phyloP scores from a whole-genome alignment of 371 early-diverging fungal species.

The Circinella umbellata region DNA sequence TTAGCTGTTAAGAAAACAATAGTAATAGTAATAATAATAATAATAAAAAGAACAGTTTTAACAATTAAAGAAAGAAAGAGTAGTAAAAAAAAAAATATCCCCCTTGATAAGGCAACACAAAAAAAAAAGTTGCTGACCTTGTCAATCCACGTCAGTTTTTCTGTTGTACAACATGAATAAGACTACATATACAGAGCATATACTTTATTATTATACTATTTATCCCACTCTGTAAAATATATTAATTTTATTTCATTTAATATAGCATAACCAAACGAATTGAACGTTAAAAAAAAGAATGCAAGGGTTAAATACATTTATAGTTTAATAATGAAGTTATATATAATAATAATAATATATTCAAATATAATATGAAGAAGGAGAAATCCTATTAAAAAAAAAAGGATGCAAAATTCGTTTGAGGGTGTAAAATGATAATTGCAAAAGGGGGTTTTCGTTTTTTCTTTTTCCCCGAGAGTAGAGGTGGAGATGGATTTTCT shows the following conservation, averaged over 20 bases:
- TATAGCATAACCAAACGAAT: neutral
- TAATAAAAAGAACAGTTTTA: no score
- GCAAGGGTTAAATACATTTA: constrained; percentile 3
- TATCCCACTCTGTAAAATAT: neutral
- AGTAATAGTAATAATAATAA: no score
- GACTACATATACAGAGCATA: no score
- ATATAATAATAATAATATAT: neutral
- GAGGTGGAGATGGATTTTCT: no score
- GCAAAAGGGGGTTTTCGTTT: no score
- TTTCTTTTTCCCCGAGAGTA: no score
- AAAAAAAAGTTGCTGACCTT: neutral
- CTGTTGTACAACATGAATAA: neutral
- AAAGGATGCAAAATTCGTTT: no score
- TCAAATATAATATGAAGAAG: neutral
- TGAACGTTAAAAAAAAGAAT: neutral
- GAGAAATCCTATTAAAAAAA: neutral
- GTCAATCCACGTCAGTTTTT: constrained; percentile 8
- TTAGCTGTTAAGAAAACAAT: no score
- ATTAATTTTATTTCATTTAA: neutral
- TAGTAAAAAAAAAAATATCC: neutral
- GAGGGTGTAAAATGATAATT: no score
- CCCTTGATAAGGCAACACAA: neutral
- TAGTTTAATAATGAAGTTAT: neutral
- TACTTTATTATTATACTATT: no score
- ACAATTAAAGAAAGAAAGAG: no score